These are phyloP conservation scores for Entoloma clypeatum DNA, from an alignment of 1,284 basidiomycete species.

Conservation along the genomic window DNA sequence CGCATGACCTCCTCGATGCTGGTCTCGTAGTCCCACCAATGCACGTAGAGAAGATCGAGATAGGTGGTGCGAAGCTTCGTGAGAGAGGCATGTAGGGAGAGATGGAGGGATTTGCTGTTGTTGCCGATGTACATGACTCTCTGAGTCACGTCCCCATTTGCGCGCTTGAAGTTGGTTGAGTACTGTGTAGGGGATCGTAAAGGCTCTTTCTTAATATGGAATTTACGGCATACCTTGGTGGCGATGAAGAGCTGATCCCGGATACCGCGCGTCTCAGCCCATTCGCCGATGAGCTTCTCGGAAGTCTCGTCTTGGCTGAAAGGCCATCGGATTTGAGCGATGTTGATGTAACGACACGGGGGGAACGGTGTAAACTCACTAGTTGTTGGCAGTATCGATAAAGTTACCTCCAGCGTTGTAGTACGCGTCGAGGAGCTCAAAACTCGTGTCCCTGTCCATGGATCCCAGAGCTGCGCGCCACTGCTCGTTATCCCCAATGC, in stretches of 20 bases:
- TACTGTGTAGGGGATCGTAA: no score
- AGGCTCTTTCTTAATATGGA: no score
- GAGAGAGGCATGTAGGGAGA: conserved; percentile 44
- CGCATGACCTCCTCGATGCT: conserved; percentile 56
- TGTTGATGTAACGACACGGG: background rate
- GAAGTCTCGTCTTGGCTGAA: conserved; percentile 46
- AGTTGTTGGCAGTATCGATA: conserved; percentile 51
- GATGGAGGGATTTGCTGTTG: conserved; percentile 40
- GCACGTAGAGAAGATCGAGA: conserved; percentile 51
- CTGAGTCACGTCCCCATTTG: conserved; percentile 25
- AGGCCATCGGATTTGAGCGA: background rate
- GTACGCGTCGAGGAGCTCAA: conserved; percentile 47
- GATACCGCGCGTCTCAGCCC: conserved; percentile 46
- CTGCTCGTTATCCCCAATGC: conserved; percentile 13
- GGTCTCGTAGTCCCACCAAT: conserved; percentile 53
- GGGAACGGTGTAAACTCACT: conserved; percentile 29
- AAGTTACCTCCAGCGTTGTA: conserved; percentile 51
- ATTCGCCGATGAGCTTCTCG: conserved; percentile 55
- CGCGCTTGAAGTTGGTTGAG: conserved; percentile 27
- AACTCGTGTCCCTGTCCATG: conserved; percentile 43
- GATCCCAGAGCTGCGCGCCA: conserved; percentile 12
- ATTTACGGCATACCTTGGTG: conserved; percentile 42
- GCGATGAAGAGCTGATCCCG: conserved; percentile 54
- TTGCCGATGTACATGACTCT: conserved; percentile 47
- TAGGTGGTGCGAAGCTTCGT: conserved; percentile 56